phyloP scores from a whole-genome alignment of 441 rosid genomes.

The Viola pubescens region DNA sequence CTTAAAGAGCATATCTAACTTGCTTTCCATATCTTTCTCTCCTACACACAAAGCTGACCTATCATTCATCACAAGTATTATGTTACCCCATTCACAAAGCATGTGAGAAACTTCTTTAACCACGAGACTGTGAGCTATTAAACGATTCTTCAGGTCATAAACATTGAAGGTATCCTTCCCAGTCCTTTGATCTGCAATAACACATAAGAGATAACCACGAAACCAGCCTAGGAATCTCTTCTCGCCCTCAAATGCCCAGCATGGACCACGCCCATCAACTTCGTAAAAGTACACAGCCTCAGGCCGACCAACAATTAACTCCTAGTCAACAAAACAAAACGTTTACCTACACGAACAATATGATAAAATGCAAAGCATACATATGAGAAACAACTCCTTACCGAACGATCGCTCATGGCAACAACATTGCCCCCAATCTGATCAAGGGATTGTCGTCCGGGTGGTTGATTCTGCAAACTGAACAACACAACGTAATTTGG shows the following conservation, averaged over 20 bases:
- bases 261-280: slow-evolving; percentile 97
- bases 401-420: slow-evolving; percentile 89
- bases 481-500: slow-evolving; percentile 68
- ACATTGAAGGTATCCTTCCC: slow-evolving; percentile 65
- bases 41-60: slow-evolving; percentile 70
- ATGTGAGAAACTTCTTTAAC: slow-evolving; percentile 83
- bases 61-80: slow-evolving; percentile 65
- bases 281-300: slow-evolving; percentile 97
- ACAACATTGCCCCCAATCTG: slow-evolving; percentile 70
- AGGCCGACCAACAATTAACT: slow-evolving; percentile 82
- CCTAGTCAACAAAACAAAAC: slow-evolving; percentile 42
- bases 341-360: not conserved
- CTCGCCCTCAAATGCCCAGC: slow-evolving; percentile 99
- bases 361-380: slow-evolving; percentile 6
- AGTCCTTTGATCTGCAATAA: slow-evolving; percentile 78
- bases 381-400: slow-evolving; percentile 24
- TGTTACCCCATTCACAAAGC: slow-evolving; percentile 95
- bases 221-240: slow-evolving; percentile 89
- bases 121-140: slow-evolving; percentile 79
- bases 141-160: slow-evolving; percentile 84
- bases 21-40: slow-evolving; percentile 99
- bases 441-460: slow-evolving; percentile 69
- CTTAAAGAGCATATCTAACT: slow-evolving; percentile 95
- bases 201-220: slow-evolving; percentile 86
- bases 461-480: slow-evolving; percentile 71